Evolutionary conservation across 495 filamentous ascomycete genomes (phyloP).

Genomic region (Lasiosphaeriaceae sp.): DNA sequence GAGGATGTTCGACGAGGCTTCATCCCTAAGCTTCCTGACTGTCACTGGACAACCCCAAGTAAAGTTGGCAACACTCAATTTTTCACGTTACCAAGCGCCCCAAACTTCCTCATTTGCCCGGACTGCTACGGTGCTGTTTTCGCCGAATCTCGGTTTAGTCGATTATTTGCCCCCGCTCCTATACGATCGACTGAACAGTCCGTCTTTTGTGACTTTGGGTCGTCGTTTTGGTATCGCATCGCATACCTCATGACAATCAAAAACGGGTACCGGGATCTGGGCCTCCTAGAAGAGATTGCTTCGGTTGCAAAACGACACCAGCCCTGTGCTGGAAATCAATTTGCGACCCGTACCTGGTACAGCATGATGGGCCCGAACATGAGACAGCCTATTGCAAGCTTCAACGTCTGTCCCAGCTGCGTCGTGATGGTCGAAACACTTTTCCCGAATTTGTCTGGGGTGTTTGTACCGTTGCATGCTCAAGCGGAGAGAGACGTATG

Average conservation of each 20-base stretch:
- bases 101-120: slow-evolving; percentile 45
- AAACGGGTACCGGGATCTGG: slow-evolving; percentile 33
- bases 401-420: slow-evolving; percentile 40
- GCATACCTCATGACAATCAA: slow-evolving; percentile 43
- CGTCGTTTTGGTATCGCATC: slow-evolving; percentile 43
- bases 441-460: slow-evolving; percentile 38
- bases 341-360: slow-evolving; percentile 36
- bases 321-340: slow-evolving; percentile 32
- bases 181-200: slow-evolving; percentile 32
- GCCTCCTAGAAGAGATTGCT: slow-evolving; percentile 35
- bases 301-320: slow-evolving; percentile 30
- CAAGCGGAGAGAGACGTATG: slow-evolving; percentile 38
- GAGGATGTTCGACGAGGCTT: slow-evolving; percentile 28
- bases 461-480: slow-evolving; percentile 35
- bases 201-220: slow-evolving; percentile 42
- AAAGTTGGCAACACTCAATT: slow-evolving; percentile 31
- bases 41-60: slow-evolving; percentile 26
- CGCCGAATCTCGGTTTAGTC: slow-evolving; percentile 33
- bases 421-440: slow-evolving; percentile 38
- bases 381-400: slow-evolving; percentile 25
- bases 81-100: slow-evolving; percentile 36
- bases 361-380: slow-evolving; percentile 37
- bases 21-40: slow-evolving; percentile 33
- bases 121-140: slow-evolving; percentile 40
- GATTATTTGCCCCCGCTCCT: slow-evolving; percentile 34